Conservation (phyloP, 148 eudicot genomes). For the Cornus kousa region DNA sequence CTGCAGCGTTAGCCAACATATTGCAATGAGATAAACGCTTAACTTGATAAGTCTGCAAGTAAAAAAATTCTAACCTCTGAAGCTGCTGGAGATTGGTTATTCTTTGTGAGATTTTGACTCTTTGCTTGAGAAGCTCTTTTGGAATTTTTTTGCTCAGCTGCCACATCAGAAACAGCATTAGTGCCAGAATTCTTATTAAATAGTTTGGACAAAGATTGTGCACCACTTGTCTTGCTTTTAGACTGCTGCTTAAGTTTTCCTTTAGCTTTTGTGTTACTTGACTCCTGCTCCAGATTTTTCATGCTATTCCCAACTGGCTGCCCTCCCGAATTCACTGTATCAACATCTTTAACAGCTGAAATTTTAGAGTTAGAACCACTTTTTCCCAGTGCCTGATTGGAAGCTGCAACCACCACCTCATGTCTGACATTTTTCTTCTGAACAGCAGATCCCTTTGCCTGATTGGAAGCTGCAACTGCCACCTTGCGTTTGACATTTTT, state of each 20-base stretch:
- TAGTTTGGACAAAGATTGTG: not conserved
- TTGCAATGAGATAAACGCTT: slow-evolving; percentile 17
- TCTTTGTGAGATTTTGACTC: slow-evolving; percentile 17
- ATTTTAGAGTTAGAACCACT: slow-evolving; percentile 23
- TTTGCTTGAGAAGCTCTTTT: slow-evolving; percentile 26
- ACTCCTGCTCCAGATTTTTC: slow-evolving; percentile 16
- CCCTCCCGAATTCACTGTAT: slow-evolving; percentile 29
- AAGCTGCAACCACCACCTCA: slow-evolving; percentile 11
- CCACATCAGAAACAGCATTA: slow-evolving; percentile 34
- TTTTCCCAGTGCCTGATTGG: slow-evolving; percentile 9
- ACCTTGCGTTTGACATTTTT: not conserved
- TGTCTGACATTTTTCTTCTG: slow-evolving; percentile 22
- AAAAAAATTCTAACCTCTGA: slow-evolving; percentile 47
- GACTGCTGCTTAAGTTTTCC: slow-evolving; percentile 44
- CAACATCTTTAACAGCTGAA: slow-evolving; percentile 28
- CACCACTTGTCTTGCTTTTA: slow-evolving; percentile 50
- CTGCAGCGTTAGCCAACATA: slow-evolving; percentile 32
- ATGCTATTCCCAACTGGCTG: slow-evolving; percentile 28
- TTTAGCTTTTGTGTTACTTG: slow-evolving; percentile 25
- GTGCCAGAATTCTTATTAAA: slow-evolving; percentile 11
- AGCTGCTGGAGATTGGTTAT: slow-evolving; percentile 20
- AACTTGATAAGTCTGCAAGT: not conserved
- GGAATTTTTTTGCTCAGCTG: slow-evolving; percentile 23
- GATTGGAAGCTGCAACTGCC: not conserved
- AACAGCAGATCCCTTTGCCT: slow-evolving; percentile 12